phyloP scores from a whole-genome alignment of 1,139 yeast species.

The Magnusiomyces ingens region DNA sequence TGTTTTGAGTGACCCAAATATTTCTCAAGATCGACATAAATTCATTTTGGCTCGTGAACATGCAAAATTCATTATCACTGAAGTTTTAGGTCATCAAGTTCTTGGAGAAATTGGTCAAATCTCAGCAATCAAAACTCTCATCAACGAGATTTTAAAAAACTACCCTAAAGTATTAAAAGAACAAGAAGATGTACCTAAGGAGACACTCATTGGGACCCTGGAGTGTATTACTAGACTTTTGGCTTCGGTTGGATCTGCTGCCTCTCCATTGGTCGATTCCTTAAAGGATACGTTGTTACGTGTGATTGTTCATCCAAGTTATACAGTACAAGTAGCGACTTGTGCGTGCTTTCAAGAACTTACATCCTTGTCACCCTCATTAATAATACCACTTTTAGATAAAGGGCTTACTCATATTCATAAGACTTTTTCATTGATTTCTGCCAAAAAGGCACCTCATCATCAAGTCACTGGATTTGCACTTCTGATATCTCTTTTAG shows the following conservation, averaged over 20 bases:
- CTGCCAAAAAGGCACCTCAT: constrained; percentile 19
- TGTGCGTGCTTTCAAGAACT: constrained; percentile 22
- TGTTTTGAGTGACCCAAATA: constrained; percentile 18
- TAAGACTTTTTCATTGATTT: constrained; percentile 25
- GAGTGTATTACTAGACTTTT: constrained; percentile 25
- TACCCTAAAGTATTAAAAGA: constrained; percentile 23
- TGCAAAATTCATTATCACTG: constrained; percentile 25
- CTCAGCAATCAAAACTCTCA: constrained; percentile 25
- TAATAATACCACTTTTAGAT: constrained; percentile 25
- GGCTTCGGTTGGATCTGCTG: constrained; percentile 30
- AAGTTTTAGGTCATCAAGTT: constrained; percentile 25
- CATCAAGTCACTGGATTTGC: constrained; percentile 28
- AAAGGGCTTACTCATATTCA: constrained; percentile 23
- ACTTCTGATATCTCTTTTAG: constrained; percentile 24
- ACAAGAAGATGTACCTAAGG: constrained; percentile 23
- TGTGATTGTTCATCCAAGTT: constrained; percentile 21
- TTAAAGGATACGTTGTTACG: constrained; percentile 18
- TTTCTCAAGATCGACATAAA: constrained; percentile 21
- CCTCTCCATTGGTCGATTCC: constrained; percentile 25
- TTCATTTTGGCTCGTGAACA: constrained; percentile 26
- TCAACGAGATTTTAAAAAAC: constrained; percentile 26
- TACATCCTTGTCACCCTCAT: constrained; percentile 24
- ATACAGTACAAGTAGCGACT: constrained; percentile 22
- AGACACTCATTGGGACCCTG: constrained; percentile 26
- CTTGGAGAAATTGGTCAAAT: constrained; percentile 33